phyloP scores from a whole-genome alignment of 495 filamentous ascomycete genomes.

The Neurospora sp. region DNA sequence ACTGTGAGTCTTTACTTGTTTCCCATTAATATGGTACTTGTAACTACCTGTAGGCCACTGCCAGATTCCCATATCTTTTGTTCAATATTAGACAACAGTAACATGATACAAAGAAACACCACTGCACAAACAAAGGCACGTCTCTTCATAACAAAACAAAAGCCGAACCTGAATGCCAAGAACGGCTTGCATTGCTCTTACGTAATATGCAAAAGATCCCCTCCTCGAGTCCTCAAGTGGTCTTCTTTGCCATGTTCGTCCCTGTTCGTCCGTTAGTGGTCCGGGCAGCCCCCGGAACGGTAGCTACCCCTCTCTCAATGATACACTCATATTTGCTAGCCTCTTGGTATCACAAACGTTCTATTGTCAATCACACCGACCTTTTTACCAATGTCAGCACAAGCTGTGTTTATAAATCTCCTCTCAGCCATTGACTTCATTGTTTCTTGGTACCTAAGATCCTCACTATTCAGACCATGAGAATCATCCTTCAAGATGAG shows the following conservation, averaged over 20 bases:
- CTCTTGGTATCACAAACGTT: not conserved
- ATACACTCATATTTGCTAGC: not conserved
- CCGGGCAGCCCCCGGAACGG: not conserved
- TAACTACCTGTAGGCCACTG: not conserved
- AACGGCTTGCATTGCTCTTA: not conserved
- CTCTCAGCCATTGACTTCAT: not conserved
- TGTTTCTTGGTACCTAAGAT: not conserved
- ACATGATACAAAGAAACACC: not conserved
- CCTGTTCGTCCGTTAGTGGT: not conserved
- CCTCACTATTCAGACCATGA: not conserved
- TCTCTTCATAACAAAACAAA: not conserved
- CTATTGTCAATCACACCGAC: not conserved
- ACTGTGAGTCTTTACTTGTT: not conserved
- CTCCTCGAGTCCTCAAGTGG: not conserved
- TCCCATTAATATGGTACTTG: not conserved
- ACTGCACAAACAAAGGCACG: not conserved
- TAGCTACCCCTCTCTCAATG: not conserved
- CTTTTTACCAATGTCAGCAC: not conserved
- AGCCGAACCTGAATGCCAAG: not conserved
- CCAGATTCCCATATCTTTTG: not conserved
- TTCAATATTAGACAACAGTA: not conserved
- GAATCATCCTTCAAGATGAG: slow-evolving; percentile 14
- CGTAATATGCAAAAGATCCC: not conserved
- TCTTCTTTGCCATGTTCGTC: not conserved
- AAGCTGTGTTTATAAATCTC: not conserved